Percentiles rank a stretch among this genome's conserved stretches.
These are phyloP conservation scores for Xylariaceae sp. DNA, from an alignment of 2,329 filamentous ascomycete genomes.

Conservation along the genomic window DNA sequence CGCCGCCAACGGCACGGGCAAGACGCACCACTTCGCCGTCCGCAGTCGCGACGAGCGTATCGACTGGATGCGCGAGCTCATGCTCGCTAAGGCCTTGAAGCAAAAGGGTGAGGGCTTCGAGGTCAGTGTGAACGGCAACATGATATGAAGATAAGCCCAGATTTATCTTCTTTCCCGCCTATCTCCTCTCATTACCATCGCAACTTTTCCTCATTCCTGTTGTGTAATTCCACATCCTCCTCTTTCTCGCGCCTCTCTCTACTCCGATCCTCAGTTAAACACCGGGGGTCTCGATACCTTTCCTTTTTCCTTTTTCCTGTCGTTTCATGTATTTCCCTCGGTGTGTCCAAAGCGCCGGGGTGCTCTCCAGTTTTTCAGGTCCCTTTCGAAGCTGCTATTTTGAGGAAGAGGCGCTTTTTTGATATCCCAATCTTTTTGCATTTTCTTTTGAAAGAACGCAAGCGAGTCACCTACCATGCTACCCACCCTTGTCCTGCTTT, in stretches of 20 bases:
- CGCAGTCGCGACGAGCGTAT: constrained; percentile 83
- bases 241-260: no score
- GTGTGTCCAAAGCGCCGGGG: no score
- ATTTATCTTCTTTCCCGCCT: no score
- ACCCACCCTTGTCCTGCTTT: not conserved
- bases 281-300: no score
- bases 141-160: constrained; percentile 58
- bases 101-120: constrained; percentile 80
- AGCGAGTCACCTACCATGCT: not conserved
- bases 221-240: no score
- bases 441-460: not conserved
- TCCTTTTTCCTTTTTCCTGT: not conserved
- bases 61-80: constrained; percentile 93
- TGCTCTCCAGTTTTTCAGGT: no score
- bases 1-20: constrained; percentile 60
- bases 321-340: no score
- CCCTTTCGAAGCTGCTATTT: no score
- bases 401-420: not conserved
- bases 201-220: no score
- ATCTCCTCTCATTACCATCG: not conserved
- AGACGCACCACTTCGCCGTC: constrained; percentile 92
- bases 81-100: constrained; percentile 82
- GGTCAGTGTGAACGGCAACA: constrained; percentile 74
- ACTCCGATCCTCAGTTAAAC: no score
- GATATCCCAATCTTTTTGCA: no score